phyloP scores from a whole-genome alignment of 2,329 filamentous ascomycete genomes.

The Calonectria crousiana region DNA sequence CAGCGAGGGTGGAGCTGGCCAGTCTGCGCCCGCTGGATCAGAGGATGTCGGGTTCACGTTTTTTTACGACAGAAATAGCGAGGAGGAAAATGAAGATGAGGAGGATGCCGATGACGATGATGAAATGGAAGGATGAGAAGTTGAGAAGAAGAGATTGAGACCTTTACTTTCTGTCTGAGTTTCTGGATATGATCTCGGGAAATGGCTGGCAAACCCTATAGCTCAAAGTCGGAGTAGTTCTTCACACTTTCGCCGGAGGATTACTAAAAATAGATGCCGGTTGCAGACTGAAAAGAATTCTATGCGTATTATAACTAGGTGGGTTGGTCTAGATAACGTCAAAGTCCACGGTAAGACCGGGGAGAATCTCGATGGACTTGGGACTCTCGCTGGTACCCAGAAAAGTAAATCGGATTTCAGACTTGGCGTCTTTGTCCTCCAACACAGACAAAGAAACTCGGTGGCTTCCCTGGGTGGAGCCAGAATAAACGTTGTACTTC shows the following conservation, averaged over 20 bases:
- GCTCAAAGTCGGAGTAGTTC: neutral
- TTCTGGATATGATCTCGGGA: neutral
- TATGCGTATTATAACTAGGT: neutral
- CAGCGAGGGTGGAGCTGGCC: neutral
- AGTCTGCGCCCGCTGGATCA: neutral
- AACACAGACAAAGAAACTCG: conserved; percentile 27
- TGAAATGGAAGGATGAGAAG: neutral
- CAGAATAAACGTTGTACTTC: conserved; percentile 35
- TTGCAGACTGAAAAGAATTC: neutral
- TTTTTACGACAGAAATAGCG: neutral
- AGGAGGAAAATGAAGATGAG: neutral
- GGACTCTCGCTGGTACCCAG: conserved; percentile 40
- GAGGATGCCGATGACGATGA: neutral
- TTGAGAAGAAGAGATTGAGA: neutral
- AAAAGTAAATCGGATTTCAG: conserved; percentile 36
- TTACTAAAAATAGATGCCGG: neutral
- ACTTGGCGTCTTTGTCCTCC: conserved; percentile 10
- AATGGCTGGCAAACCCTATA: neutral
- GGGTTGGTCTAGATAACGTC: conserved; percentile 14
- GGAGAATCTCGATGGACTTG: conserved; percentile 36
- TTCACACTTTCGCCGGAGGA: neutral
- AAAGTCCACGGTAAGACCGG: conserved; percentile 38
- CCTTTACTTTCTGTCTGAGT: neutral
- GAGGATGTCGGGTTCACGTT: neutral
- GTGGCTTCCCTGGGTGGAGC: conserved; percentile 29